Base-by-base conservation (phyloP, 176 grass and related monocot species). In the Carex littledalei region DNA sequence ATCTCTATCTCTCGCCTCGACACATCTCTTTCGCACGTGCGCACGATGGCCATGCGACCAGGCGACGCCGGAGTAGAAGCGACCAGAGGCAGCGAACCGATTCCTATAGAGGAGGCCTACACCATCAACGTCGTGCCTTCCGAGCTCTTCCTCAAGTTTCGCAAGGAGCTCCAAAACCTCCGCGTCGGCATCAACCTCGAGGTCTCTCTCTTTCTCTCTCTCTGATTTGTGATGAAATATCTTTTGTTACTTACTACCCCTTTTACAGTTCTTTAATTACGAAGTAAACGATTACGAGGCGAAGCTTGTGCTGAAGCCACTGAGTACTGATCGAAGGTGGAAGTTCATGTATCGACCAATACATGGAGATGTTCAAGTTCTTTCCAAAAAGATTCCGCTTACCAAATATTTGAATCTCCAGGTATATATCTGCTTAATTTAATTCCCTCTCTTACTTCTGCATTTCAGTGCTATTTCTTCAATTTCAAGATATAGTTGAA, bases 341-440 rank as follows among this genome's bases (percentile, higher is more conserved):
- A 92, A 92, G 69, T 94, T 95, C 66, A 84, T 89, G 53, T 98
- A 95, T 70, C 90, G 91, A 26, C 96, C 93, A 35, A 84, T 98
- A 45, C 89, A 88, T 50, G 90, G 88, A 18, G 96, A 98, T 78
- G 35, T 98, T 57, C 96, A 94, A 11, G 59, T 95, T 8, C 93
- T 98, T 18, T 98, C 96, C 77, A 98, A 95, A 84, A 98, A 98
- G 88, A 98, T 98, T 70, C 89, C 96, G 20, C n/a, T 98, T 45
- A 94, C 89, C 3, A 98, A 94, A 80, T 98, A 64, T 92, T 78
- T 98, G 80, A 98, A 93, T 85, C 91, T 98, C 52, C 93, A 98
- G 96, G 93, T 94, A 47, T 45, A 45, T 45, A 45, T 85, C 12
- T 49, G 14, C 43, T 76, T 13, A 29, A 24, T 60, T 64, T 13